phyloP scores from a whole-genome alignment of 768 basidiomycete species.

The Leccinum imitatum region DNA sequence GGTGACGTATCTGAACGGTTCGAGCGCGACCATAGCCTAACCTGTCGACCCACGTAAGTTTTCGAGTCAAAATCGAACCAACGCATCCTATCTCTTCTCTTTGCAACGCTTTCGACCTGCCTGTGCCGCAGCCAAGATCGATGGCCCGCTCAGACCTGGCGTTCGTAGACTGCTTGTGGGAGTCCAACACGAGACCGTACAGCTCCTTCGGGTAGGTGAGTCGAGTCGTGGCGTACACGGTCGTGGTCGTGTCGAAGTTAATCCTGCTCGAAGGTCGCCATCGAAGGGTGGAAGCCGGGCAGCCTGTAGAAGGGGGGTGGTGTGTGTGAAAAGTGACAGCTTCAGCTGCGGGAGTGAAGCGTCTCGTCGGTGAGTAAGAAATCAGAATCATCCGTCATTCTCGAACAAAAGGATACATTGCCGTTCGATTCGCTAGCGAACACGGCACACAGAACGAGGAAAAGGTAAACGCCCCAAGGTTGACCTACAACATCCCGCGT shows the following conservation, averaged over 20 bases:
- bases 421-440: not conserved
- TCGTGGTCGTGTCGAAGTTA: slow-evolving; percentile 54
- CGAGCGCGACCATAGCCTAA: slow-evolving; percentile 63
- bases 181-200: slow-evolving; percentile 61
- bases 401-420: not conserved
- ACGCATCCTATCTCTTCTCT: not conserved
- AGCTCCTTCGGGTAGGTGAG: slow-evolving; percentile 69
- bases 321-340: not conserved
- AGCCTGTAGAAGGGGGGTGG: too few species aligned
- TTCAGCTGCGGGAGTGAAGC: not conserved
- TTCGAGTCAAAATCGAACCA: too few species aligned
- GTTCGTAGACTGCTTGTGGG: slow-evolving; percentile 40
- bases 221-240: slow-evolving; percentile 56
- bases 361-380: not conserved
- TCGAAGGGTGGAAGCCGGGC: not conserved
- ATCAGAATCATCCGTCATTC: not conserved
- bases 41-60: slow-evolving; percentile 39
- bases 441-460: not conserved
- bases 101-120: slow-evolving; percentile 33
- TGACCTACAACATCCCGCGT: not conserved
- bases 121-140: slow-evolving; percentile 82
- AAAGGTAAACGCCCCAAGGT: not conserved
- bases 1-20: slow-evolving; percentile 55
- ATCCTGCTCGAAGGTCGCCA: slow-evolving; percentile 73
- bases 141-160: slow-evolving; percentile 56